Evolutionary conservation across 306 rosid genomes (phyloP).

Genomic region (Vigna angularis): DNA sequence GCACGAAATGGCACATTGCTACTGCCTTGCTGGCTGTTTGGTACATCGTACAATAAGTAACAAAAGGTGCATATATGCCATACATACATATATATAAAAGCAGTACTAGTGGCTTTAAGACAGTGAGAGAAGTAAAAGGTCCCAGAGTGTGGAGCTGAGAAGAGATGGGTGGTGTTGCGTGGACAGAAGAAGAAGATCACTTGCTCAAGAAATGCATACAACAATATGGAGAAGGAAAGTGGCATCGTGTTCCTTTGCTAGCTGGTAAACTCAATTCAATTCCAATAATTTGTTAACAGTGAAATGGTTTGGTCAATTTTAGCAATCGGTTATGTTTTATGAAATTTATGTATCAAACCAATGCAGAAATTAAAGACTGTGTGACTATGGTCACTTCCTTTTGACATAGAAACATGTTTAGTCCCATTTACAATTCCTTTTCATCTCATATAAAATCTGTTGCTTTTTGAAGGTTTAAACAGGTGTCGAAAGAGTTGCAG

Average conservation of each 20-base stretch:
- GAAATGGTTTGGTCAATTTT: not conserved
- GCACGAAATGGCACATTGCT: conserved; percentile 22
- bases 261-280: conserved; percentile 52
- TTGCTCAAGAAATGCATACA: conserved; percentile 71
- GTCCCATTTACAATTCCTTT: not conserved
- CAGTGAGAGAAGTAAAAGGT: not conserved
- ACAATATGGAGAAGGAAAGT: conserved; percentile 74
- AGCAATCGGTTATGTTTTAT: not conserved
- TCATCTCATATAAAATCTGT: not conserved
- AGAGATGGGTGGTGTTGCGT: conserved; percentile 76
- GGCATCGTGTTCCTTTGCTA: conserved; percentile 74
- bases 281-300: not conserved
- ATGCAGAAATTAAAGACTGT: not conserved
- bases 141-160: not conserved
- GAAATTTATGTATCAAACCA: conserved; percentile 1
- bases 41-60: conserved; percentile 31
- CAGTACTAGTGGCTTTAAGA: not conserved
- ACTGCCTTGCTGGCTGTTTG: conserved; percentile 50
- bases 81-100: conserved; percentile 27
- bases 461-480: conserved; percentile 56
- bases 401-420: not conserved
- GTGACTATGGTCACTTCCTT: not conserved
- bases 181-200: conserved; percentile 72
- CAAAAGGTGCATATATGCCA: not conserved
- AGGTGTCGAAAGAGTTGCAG: conserved; percentile 74